Evolutionary conservation across 768 basidiomycete genomes (phyloP), one percentile per base, ranked within the genome.

Genomic region (Rhodocollybia butyracea): DNA sequence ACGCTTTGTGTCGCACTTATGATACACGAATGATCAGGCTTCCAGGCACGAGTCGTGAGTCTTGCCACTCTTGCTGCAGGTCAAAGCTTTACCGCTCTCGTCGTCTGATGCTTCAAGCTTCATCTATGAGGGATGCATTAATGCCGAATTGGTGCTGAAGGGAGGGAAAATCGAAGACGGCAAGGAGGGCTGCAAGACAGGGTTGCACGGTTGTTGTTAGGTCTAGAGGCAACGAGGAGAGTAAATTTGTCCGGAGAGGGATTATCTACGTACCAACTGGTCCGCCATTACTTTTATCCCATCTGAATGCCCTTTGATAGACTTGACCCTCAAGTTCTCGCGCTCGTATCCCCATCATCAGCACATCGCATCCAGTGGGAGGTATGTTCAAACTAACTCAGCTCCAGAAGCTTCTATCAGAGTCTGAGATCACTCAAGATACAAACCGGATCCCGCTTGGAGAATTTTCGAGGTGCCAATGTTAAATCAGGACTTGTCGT

Each of bases 51-150:
- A n/a, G n/a, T n/a, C n/a, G n/a, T n/a, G n/a, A n/a, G n/a, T n/a
- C n/a, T n/a, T n/a, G n/a, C n/a, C n/a, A n/a, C n/a, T n/a, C n/a
- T n/a, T n/a, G n/a, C n/a, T n/a, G n/a, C n/a, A n/a, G n/a, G n/a
- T n/a, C n/a, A n/a, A n/a, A n/a, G n/a, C n/a, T n/a, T n/a, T n/a
- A n/a, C n/a, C n/a, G n/a, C n/a, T n/a, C n/a, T n/a, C 65, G 57
- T 78, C 73, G 27, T 68, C 60, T 3, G 70, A 72, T 1, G 75
- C 69, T 55, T 74, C 70, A n/a, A n/a, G n/a, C n/a, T n/a, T n/a
- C n/a, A n/a, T 70, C 64, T 42, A 69, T 63, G 21, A 76, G 66
- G 1, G 65, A 64, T n/a, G 64, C 63, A 12, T 65, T 59, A 0
- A 67, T 64, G 24, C 61, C 63, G 67, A 74, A 45, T 5, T 30